A percentile compares a stretch with the other conserved stretches of the same genome.
phyloP scores from a whole-genome alignment of 345 rosid species.

The Citrus hindsii region DNA sequence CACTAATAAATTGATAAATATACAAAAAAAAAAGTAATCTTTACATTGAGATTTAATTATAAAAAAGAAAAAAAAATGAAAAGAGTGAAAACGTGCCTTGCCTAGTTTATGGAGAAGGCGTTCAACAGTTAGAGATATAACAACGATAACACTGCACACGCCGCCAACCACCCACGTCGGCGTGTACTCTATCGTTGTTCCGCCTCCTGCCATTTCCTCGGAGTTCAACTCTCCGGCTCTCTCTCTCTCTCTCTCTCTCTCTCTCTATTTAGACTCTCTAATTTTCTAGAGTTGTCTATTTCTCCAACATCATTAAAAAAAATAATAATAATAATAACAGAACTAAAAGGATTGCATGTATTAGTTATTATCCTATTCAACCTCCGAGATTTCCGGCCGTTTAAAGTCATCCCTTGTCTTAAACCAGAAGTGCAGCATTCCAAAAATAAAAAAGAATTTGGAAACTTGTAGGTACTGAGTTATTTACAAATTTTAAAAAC shows the following conservation, averaged over 20 bases:
- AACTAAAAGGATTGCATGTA: no score
- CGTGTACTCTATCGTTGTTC: conserved; percentile 60
- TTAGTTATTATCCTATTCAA: background rate
- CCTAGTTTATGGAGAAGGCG: conserved; percentile 65
- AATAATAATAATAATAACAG: no score
- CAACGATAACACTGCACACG: conserved; percentile 70
- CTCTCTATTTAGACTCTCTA: background rate
- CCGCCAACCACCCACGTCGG: conserved; percentile 82
- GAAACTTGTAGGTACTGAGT: no score
- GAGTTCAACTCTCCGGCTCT: background rate
- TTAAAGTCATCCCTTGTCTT: background rate
- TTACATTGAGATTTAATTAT: no score
- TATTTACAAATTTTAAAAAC: no score
- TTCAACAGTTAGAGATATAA: conserved; percentile 64
- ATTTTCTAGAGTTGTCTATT: no score
- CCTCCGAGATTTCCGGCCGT: background rate
- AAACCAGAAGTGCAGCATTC: background rate
- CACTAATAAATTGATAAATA: no score
- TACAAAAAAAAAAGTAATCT: no score
- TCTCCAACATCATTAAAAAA: no score
- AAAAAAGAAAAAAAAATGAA: no score
- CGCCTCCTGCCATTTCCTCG: conserved; percentile 50
- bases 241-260: no score
- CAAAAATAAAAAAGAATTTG: background rate
- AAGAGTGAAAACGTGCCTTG: conserved; percentile 37